Evolutionary conservation across 768 basidiomycete species (phyloP).

Genomic region (Boletus huronensis): DNA sequence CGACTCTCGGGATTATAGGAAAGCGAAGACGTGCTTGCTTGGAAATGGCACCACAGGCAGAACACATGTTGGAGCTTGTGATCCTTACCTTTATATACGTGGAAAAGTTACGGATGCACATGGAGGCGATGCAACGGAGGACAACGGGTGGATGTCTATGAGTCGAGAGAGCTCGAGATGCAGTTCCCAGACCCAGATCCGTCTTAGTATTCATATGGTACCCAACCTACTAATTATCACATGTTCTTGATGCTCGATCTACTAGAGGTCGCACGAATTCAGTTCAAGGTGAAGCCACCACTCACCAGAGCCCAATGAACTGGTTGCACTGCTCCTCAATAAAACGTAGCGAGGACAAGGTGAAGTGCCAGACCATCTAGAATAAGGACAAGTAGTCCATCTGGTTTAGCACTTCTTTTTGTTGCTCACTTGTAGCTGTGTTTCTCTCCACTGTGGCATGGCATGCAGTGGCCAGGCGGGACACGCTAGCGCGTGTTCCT

Average conservation of each 20-base stretch:
- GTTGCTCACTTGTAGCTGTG: too few species aligned
- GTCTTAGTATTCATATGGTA: neutral
- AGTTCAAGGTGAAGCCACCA: neutral
- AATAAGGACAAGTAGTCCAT: neutral
- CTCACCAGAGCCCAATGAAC: neutral
- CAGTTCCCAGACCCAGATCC: neutral
- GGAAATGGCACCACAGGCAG: constrained; percentile 21
- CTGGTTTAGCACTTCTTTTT: too few species aligned
- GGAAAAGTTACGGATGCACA: constrained; percentile 29
- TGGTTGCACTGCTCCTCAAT: neutral
- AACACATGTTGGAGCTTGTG: constrained; percentile 25
- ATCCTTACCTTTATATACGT: constrained; percentile 31
- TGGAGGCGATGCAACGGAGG: constrained; percentile 6
- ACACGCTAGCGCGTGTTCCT: too few species aligned
- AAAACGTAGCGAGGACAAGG: neutral
- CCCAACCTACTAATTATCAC: neutral
- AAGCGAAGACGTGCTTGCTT: constrained; percentile 16
- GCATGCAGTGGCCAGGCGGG: too few species aligned
- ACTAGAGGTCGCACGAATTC: neutral
- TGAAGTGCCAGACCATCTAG: neutral
- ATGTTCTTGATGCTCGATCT: neutral
- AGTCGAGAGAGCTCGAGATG: neutral
- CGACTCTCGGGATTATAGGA: constrained; percentile 26
- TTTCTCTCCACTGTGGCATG: too few species aligned
- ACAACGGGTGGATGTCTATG: constrained; percentile 16